phyloP scores from a whole-genome alignment of 192 early-diverging fungal species.

The Mortierella alpina region DNA sequence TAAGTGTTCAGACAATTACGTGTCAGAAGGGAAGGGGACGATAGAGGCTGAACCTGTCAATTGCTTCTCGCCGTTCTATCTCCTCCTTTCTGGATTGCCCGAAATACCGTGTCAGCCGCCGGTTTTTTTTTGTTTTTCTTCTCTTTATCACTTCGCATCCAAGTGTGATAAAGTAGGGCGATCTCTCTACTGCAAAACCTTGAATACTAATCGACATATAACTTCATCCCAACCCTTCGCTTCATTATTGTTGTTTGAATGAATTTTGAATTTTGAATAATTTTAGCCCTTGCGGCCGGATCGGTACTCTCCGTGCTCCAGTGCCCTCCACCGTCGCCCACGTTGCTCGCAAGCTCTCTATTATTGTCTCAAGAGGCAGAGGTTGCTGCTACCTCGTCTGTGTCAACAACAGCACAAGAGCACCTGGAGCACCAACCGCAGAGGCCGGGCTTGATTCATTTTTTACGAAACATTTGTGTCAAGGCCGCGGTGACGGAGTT shows the following conservation, averaged over 20 bases:
- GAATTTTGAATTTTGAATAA: neutral
- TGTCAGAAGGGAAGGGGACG: too few relatives aligned
- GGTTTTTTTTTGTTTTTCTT: neutral
- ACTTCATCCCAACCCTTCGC: neutral
- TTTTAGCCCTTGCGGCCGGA: conserved; percentile 35
- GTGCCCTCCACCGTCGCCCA: conserved; percentile 27
- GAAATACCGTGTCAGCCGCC: neutral
- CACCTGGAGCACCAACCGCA: neutral
- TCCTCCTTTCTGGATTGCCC: neutral
- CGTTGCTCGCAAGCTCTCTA: conserved; percentile 23
- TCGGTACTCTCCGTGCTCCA: conserved; percentile 42
- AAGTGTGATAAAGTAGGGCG: neutral
- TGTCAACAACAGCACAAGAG: neutral
- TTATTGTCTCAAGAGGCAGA: conserved; percentile 1
- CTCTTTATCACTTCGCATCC: neutral
- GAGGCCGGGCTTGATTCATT: conserved; percentile 24
- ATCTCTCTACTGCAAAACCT: neutral
- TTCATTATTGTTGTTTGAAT: too few relatives aligned
- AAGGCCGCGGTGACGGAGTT: conserved; percentile 45
- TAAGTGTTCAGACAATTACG: conserved; percentile 4
- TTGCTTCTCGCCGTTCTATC: too few relatives aligned
- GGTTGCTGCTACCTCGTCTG: neutral
- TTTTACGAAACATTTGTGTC: conserved; percentile 39
- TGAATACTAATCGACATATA: too few relatives aligned
- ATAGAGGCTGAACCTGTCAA: too few relatives aligned